Conservation (phyloP, 495 filamentous ascomycete species). For the Penicillium herquei region DNA sequence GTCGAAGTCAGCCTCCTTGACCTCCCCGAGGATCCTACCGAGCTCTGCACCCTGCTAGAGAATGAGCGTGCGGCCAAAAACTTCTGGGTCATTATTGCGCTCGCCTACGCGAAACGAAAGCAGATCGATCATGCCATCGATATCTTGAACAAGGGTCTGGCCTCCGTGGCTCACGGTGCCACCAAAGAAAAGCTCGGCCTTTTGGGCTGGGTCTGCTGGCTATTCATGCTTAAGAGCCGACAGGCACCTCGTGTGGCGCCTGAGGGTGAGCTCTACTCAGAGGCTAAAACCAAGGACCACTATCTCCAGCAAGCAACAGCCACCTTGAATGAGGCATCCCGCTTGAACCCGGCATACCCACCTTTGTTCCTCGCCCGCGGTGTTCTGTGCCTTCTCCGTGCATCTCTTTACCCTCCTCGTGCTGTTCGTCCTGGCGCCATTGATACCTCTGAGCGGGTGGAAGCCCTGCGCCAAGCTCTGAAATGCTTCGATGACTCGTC, state of each 20-base stretch:
- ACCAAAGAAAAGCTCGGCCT: slow-evolving; percentile 84
- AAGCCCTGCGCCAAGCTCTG: slow-evolving; percentile 74
- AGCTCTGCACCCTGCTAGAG: slow-evolving; percentile 90
- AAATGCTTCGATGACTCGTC: slow-evolving; percentile 94
- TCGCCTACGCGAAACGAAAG: slow-evolving; percentile 95
- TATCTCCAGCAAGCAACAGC: slow-evolving; percentile 89
- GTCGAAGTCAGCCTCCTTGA: slow-evolving; percentile 92
- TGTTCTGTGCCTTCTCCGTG: slow-evolving; percentile 81
- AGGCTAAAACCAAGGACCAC: slow-evolving; percentile 84
- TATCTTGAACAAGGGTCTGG: slow-evolving; percentile 80
- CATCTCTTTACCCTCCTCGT: slow-evolving; percentile 77
- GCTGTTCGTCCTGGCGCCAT: slow-evolving; percentile 55
- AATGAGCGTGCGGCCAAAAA: slow-evolving; percentile 83
- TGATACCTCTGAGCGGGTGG: slow-evolving; percentile 72
- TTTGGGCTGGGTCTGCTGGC: slow-evolving; percentile 82
- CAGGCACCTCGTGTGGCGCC: slow-evolving; percentile 77
- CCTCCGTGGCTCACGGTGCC: slow-evolving; percentile 65
- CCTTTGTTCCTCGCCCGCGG: slow-evolving; percentile 90
- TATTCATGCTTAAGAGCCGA: slow-evolving; percentile 88
- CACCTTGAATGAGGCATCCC: slow-evolving; percentile 86
- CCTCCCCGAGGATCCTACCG: slow-evolving; percentile 90
- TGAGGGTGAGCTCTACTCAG: slow-evolving; percentile 60
- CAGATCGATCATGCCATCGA: slow-evolving; percentile 93
- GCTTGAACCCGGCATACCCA: slow-evolving; percentile 88
- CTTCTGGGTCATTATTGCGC: slow-evolving; percentile 93